These are phyloP conservation scores for Bipolaris gigantea DNA, from an alignment of 2,329 filamentous ascomycete species.

Conservation along the genomic window DNA sequence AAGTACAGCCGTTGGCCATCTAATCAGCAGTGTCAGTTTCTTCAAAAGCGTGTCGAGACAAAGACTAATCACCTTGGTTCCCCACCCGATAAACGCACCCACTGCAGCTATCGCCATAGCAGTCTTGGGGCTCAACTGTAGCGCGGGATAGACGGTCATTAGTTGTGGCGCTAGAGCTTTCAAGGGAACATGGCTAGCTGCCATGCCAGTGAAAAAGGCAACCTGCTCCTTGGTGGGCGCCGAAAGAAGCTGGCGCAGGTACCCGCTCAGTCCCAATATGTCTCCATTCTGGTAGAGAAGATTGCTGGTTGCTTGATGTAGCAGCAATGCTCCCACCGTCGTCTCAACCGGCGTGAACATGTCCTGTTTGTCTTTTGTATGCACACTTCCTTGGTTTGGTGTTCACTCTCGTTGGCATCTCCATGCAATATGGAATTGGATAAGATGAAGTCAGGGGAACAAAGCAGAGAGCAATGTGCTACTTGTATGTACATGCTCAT, in stretches of 20 bases:
- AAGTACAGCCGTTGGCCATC: constrained; percentile 54
- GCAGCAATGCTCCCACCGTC: constrained; percentile 53
- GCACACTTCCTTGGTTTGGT: not conserved
- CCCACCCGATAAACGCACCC: constrained; percentile 54
- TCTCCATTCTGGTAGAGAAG: constrained; percentile 56
- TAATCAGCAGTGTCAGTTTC: constrained; percentile 17
- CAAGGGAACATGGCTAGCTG: constrained; percentile 49
- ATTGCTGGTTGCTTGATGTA: constrained; percentile 55
- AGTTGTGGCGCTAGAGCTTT: constrained; percentile 50
- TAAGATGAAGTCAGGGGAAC: not conserved
- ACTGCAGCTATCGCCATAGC: constrained; percentile 46
- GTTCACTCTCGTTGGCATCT: not conserved
- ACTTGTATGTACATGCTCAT: not conserved
- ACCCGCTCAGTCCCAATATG: constrained; percentile 55
- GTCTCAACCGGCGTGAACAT: constrained; percentile 60
- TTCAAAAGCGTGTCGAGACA: not conserved
- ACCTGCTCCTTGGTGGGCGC: constrained; percentile 48
- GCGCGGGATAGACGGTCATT: constrained; percentile 48
- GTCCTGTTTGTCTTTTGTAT: not conserved
- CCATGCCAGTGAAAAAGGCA: constrained; percentile 52
- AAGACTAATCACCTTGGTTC: constrained; percentile 51
- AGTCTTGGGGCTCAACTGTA: constrained; percentile 40
- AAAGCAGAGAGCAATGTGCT: not conserved
- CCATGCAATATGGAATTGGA: constrained; percentile 5
- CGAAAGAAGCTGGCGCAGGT: constrained; percentile 48